Conservation (phyloP, 75 land plant genomes). For the Picea glauca region DNA sequence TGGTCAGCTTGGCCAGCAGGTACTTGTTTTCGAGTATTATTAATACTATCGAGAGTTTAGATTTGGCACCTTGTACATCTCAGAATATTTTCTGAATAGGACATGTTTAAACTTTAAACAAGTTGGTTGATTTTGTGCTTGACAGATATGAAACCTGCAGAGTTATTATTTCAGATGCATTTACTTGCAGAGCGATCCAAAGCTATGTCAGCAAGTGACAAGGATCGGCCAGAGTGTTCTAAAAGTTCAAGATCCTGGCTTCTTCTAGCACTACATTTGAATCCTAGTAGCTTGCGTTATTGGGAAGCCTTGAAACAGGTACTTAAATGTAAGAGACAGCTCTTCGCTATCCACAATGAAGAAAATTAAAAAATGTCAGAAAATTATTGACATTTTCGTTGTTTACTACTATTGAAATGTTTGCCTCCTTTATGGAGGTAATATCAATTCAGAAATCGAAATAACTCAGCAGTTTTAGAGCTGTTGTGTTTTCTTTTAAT, state of each 20-base stretch:
- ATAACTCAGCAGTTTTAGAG: too few species aligned
- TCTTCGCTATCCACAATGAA: too few species aligned
- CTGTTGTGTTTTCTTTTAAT: too few species aligned
- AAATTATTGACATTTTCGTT: too few species aligned
- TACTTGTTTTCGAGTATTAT: slow-evolving; percentile 11
- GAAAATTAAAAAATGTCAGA: too few species aligned
- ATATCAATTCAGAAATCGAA: too few species aligned
- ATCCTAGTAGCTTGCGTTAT: slow-evolving; percentile 67
- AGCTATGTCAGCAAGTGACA: slow-evolving; percentile 19
- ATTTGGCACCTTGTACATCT: background rate
- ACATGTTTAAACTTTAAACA: background rate
- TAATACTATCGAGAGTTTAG: background rate
- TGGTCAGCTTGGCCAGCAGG: slow-evolving; percentile 85
- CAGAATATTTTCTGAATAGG: background rate
- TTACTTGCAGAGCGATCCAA: slow-evolving; percentile 43
- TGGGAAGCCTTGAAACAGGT: slow-evolving; percentile 56
- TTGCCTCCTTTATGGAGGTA: too few species aligned
- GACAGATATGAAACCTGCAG: slow-evolving; percentile 73
- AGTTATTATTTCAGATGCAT: slow-evolving; percentile 74
- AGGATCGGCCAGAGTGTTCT: slow-evolving; percentile 21
- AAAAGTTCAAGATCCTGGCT: slow-evolving; percentile 44
- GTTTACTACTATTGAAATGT: too few species aligned
- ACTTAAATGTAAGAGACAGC: background rate
- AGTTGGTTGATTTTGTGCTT: background rate
- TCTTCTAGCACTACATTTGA: slow-evolving; percentile 64